Base-by-base conservation (phyloP, 108 stramenopile species). In the Cyclostephanos invisitatus region DNA sequence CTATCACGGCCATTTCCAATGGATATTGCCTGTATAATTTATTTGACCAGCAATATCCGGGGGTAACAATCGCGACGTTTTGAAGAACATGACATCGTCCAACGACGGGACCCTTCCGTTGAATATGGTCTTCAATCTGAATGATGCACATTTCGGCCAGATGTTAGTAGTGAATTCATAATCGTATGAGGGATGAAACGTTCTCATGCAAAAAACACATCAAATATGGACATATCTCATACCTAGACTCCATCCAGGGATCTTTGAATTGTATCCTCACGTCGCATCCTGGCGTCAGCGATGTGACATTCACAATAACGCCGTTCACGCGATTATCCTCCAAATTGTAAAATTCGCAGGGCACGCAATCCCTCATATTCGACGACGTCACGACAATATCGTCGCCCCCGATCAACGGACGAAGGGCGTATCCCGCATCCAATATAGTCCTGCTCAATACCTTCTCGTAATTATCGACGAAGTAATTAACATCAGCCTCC, bases 61-160 rank as follows among this genome's bases (percentile, higher is more conserved):
- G 24, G 51, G 20, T 53, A 53, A 53, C 51, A 73, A 28, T n/a
- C 72, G 63, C 20, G 72, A 73, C 1, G 64, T 54, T 24, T 73
- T 73, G 72, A 73, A 73, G 47, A 73, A 73, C 15, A 64, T 37
- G 38, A 73, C 27, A 17, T 65, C 68, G 20, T 73, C 64, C 72
- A 64, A 73, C 15, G 49, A 27, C 2, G 72, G 63, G 3, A 65
- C 17, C 44, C n/a, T 14, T 36, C 48, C 28, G 17, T 64, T 17
- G 32, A 73, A 53, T 53, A 53, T 53, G 7, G 51, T 5, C 51
- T n/a, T 20, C 7, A 53, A 24, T 53, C 51, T 53, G 6, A 24
- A 54, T 27, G 44, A 0, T 46, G 14, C n/a, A n/a, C n/a, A n/a
- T n/a, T n/a, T n/a, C n/a, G n/a, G n/a, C n/a, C n/a, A n/a, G n/a